These are phyloP conservation scores for Ganoderma meredithae DNA, from an alignment of 1,284 basidiomycete species.

Conservation along the genomic window DNA sequence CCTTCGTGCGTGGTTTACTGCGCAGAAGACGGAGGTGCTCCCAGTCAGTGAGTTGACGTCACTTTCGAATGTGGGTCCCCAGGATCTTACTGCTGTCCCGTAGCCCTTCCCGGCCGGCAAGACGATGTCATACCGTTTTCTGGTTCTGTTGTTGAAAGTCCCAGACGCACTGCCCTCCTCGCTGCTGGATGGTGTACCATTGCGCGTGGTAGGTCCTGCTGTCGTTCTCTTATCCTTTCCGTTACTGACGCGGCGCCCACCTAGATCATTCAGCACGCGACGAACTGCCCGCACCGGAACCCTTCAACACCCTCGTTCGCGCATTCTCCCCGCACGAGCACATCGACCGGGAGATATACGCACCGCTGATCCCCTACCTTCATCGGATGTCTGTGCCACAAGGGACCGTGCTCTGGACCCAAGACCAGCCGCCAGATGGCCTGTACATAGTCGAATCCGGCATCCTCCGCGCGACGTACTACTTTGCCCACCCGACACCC, in stretches of 20 bases:
- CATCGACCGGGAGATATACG: constrained; percentile 56
- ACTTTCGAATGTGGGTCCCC: neutral
- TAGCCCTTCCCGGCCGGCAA: constrained; percentile 67
- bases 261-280: constrained; percentile 39
- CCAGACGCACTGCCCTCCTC: constrained; percentile 76
- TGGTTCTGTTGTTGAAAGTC: constrained; percentile 75
- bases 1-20: constrained; percentile 76
- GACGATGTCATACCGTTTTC: constrained; percentile 55
- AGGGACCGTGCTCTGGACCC: constrained; percentile 79
- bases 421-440: constrained; percentile 80
- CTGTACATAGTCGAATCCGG: constrained; percentile 89
- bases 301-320: constrained; percentile 73
- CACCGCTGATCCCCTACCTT: constrained; percentile 77
- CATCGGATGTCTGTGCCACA: constrained; percentile 63
- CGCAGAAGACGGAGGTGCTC: constrained; percentile 61
- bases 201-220: constrained; percentile 53
- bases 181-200: constrained; percentile 81
- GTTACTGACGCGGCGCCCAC: neutral
- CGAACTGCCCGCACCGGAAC: constrained; percentile 49
- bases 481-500: constrained; percentile 73
- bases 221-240: neutral
- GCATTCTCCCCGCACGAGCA: constrained; percentile 77
- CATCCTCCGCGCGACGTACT: constrained; percentile 82
- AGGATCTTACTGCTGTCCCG: neutral
- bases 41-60: constrained; percentile 43